phyloP scores from a whole-genome alignment of 257 asterid species.

The Haberlea rhodopensis region DNA sequence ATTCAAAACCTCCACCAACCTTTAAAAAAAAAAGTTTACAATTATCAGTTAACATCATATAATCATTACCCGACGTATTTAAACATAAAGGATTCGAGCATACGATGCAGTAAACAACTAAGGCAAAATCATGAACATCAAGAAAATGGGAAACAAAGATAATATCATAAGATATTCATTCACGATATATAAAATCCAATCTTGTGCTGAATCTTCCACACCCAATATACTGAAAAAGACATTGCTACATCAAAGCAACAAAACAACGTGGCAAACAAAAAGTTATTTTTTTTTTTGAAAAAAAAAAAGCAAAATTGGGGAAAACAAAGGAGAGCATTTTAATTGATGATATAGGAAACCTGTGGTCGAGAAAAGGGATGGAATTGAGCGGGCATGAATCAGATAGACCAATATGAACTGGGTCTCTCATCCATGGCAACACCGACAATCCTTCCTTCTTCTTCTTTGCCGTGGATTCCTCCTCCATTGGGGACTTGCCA shows the following conservation, averaged over 20 bases:
- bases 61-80: background rate
- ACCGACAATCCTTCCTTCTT: conserved; percentile 47
- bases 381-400: conserved; percentile 47
- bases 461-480: conserved; percentile 26
- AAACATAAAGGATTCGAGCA: background rate
- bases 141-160: no score
- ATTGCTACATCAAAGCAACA: background rate
- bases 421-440: conserved; percentile 91
- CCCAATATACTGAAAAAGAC: background rate
- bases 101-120: background rate
- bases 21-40: conserved; percentile 23
- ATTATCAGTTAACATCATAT: background rate
- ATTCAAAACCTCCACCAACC: conserved; percentile 63
- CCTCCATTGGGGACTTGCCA: conserved; percentile 15
- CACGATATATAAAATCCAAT: background rate
- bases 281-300: background rate
- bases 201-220: background rate
- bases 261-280: background rate
- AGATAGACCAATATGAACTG: conserved; percentile 48
- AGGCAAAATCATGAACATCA: background rate
- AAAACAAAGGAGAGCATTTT: background rate
- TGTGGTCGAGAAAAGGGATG: conserved; percentile 63
- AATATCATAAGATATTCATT: background rate
- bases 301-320: background rate
- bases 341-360: conserved; percentile 41